Base-by-base conservation (phyloP, 306 rosid species). In the Gastrolobium bilobum region DNA sequence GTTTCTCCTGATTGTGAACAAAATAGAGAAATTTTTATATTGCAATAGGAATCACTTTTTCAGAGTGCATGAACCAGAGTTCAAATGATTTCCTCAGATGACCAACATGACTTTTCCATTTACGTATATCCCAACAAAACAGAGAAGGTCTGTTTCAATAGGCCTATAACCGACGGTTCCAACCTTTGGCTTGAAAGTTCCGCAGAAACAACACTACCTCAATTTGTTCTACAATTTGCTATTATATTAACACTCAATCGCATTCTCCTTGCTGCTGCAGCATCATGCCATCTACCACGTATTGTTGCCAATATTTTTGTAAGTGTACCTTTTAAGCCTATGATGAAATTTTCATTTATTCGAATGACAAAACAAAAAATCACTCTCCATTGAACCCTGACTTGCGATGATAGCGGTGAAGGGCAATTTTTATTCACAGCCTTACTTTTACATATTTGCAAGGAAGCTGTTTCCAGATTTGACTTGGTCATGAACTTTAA, bases 171-270 rank as follows among this genome's bases (percentile, higher is more conserved):
- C 37, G 10, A 33, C 0, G 50, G 76, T 37, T 6, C 61, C 0
- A 6, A 44, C 11, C 57, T 82, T 75, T 86, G 89, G 89, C 11
- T 8, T 2, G 84, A 82, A 11, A 63, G 82, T 79, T 70, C 86
- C 3, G 0, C 75, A 47, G 44, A 50, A 31, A 5, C 13, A 14
- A 79, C 51, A 3, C 4, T 86, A 0, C 89, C 89, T 34, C 0
- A 4, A 3, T 86, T 86, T 64, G 73, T 8, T 15, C 77, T 82
- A 26, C 86, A 86, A 75, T 76, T 86, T 0, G 80, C 58, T 8
- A 4, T 86, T 15, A 63, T 71, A 29, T 60, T 82, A 8, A 2
- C 69, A 33, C 2, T 86, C 63, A 86, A 86, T 58, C 89, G 86
- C 26, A 0, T 75, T 31, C 11, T 76, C 64, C 11, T 79, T 37